These are phyloP conservation scores for Wickerhamomyces rabaulensis DNA, from an alignment of 805 yeast species.

Conservation along the genomic window DNA sequence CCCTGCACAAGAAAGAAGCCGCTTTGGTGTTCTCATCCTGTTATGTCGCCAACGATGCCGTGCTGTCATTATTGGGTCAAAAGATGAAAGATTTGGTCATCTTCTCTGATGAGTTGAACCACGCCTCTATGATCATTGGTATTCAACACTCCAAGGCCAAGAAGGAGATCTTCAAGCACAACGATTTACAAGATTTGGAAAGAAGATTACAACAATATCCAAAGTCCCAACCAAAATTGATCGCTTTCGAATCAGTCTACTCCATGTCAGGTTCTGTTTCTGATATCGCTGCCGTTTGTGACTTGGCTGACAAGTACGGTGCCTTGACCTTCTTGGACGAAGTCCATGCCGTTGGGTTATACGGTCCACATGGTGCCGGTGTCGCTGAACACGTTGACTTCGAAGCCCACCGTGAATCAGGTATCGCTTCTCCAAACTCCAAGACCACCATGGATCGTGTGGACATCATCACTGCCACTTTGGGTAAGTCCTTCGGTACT, in stretches of 20 bases:
- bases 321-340: slow-evolving; percentile 96
- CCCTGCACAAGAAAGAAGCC: slow-evolving; percentile 89
- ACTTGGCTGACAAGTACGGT: slow-evolving; percentile 95
- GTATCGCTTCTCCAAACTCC: slow-evolving; percentile 47
- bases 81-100: slow-evolving; percentile 85
- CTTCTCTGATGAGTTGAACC: slow-evolving; percentile 90
- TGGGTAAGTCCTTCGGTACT: slow-evolving; percentile 94
- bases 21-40: slow-evolving; percentile 95
- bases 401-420: slow-evolving; percentile 68
- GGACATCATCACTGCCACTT: slow-evolving; percentile 95
- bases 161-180: slow-evolving; percentile 90
- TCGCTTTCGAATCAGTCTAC: slow-evolving; percentile 95
- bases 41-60: slow-evolving; percentile 95
- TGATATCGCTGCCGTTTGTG: slow-evolving; percentile 88
- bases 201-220: slow-evolving; percentile 74
- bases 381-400: slow-evolving; percentile 96
- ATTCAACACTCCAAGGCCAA: slow-evolving; percentile 83
- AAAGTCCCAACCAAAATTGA: slow-evolving; percentile 81
- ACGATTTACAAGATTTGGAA: slow-evolving; percentile 82
- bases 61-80: slow-evolving; percentile 84
- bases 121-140: slow-evolving; percentile 97
- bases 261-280: slow-evolving; percentile 98
- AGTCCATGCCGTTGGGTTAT: slow-evolving; percentile 98
- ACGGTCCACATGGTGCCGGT: slow-evolving; percentile 99
- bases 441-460: slow-evolving; percentile 79